Percentiles rank a stretch among this genome's conserved stretches.
Conservation (phyloP, 2,329 filamentous ascomycete genomes). For the Aquanectria penicillioides region DNA sequence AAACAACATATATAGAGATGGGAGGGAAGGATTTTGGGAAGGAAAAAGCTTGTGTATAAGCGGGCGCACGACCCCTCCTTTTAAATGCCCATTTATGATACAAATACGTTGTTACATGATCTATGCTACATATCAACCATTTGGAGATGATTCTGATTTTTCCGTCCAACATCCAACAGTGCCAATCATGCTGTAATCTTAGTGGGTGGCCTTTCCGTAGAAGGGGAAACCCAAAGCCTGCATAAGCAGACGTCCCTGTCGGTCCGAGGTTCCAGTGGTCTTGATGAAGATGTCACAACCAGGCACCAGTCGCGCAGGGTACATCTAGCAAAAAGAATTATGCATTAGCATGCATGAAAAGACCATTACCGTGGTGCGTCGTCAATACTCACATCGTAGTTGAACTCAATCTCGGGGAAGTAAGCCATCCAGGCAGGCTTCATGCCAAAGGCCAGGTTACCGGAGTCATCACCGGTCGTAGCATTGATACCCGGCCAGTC, state of each 20-base stretch:
- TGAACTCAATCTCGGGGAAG: conserved; percentile 95
- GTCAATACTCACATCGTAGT: conserved; percentile 84
- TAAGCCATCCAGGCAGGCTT: conserved; percentile 77
- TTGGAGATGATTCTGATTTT: conserved; percentile 29
- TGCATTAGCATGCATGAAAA: too few relatives aligned
- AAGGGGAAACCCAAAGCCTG: conserved; percentile 70
- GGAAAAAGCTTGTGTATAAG: conserved; percentile 27
- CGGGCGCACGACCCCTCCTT: conserved; percentile 28
- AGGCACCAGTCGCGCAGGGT: conserved; percentile 78
- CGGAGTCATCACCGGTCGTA: conserved; percentile 82
- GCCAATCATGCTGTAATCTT: conserved; percentile 25
- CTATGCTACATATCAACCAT: conserved; percentile 42
- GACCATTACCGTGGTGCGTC: too few relatives aligned
- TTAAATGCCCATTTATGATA: conserved; percentile 44
- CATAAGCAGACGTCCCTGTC: conserved; percentile 80
- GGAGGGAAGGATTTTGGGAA: neutral
- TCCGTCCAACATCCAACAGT: conserved; percentile 14
- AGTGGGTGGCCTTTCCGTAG: conserved; percentile 73
- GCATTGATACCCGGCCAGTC: conserved; percentile 81
- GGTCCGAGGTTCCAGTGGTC: conserved; percentile 85
- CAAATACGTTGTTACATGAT: conserved; percentile 48
- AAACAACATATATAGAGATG: conserved; percentile 4
- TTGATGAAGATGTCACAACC: conserved; percentile 86
- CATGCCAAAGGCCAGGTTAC: conserved; percentile 88
- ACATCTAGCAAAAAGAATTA: conserved; percentile 55